These are phyloP conservation scores for Candida oleophila DNA, from an alignment of 805 yeast species.

Conservation along the genomic window DNA sequence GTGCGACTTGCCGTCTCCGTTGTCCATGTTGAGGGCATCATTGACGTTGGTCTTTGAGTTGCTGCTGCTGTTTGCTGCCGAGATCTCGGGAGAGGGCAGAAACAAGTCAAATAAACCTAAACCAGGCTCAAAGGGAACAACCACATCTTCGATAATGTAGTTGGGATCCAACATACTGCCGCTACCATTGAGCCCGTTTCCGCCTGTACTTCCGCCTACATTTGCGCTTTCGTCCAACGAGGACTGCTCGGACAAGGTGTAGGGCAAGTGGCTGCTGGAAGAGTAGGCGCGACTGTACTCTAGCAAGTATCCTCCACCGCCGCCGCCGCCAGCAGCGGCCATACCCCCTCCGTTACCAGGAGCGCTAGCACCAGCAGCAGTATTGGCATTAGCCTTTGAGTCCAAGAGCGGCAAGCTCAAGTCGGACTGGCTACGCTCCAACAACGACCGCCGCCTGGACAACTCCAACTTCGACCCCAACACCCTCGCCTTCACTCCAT, in stretches of 20 bases:
- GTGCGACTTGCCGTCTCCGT: not conserved
- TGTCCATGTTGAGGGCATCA: not conserved
- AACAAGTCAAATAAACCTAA: constrained; percentile 31
- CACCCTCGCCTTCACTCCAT: not conserved
- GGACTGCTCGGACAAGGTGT: constrained; percentile 1
- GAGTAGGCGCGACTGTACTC: not conserved
- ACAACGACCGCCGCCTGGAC: constrained; percentile 2
- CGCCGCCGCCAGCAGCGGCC: not conserved
- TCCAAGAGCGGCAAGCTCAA: constrained; percentile 2
- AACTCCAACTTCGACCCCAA: constrained; percentile 5
- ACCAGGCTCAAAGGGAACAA: constrained; percentile 28
- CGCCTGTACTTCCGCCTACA: not conserved
- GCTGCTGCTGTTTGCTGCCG: not conserved
- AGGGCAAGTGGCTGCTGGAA: constrained; percentile 1
- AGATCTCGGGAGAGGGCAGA: constrained; percentile 12
- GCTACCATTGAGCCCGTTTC: constrained; percentile 4
- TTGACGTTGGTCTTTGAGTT: not conserved
- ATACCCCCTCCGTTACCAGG: not conserved
- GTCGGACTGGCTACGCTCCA: constrained; percentile 5
- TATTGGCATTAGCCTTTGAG: not conserved
- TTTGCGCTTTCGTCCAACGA: not conserved
- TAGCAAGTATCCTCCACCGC: not conserved
- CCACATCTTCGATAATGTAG: constrained; percentile 29
- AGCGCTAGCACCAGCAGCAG: not conserved
- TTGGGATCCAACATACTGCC: constrained; percentile 8